Evolutionary conservation across 2,329 filamentous ascomycete species (phyloP).

Genomic region (Cladosporium sphaerospermum): DNA sequence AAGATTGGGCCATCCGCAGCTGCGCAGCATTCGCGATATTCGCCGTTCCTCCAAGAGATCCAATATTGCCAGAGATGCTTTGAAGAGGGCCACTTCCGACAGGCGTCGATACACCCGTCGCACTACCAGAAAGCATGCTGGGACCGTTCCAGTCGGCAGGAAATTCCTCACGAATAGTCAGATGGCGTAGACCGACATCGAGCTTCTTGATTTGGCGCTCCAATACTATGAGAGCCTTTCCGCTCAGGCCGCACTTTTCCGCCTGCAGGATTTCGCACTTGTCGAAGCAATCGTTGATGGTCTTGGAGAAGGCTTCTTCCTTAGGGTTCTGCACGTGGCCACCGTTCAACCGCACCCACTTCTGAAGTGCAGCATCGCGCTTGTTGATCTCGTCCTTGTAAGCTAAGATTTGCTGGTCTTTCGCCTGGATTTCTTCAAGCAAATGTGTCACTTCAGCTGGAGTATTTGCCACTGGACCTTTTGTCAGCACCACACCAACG

Average conservation of each 20-base stretch:
- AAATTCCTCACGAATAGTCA: constrained; percentile 54
- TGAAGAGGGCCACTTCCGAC: constrained; percentile 46
- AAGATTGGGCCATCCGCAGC: constrained; percentile 35
- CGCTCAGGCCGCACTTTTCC: constrained; percentile 66
- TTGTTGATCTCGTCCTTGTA: constrained; percentile 63
- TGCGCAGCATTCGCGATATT: constrained; percentile 48
- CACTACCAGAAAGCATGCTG: constrained; percentile 47
- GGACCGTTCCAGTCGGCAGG: constrained; percentile 54
- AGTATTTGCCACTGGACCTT: constrained; percentile 59
- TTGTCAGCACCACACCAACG: neutral
- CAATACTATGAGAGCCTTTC: constrained; percentile 58
- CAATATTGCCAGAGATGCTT: constrained; percentile 50
- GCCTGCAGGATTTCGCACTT: constrained; percentile 64
- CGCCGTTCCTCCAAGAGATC: constrained; percentile 40
- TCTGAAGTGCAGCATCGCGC: constrained; percentile 69
- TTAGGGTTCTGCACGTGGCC: constrained; percentile 69
- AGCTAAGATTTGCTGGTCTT: constrained; percentile 66
- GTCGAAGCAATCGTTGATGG: constrained; percentile 62
- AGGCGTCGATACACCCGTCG: constrained; percentile 24
- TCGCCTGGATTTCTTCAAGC: constrained; percentile 75
- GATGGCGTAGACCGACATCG: constrained; percentile 55
- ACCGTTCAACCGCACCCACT: constrained; percentile 71
- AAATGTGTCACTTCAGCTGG: constrained; percentile 78
- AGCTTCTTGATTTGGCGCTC: constrained; percentile 59
- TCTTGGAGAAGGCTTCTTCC: constrained; percentile 61